phyloP scores from a whole-genome alignment of 495 filamentous ascomycete species.

The Echria macrotheca region DNA sequence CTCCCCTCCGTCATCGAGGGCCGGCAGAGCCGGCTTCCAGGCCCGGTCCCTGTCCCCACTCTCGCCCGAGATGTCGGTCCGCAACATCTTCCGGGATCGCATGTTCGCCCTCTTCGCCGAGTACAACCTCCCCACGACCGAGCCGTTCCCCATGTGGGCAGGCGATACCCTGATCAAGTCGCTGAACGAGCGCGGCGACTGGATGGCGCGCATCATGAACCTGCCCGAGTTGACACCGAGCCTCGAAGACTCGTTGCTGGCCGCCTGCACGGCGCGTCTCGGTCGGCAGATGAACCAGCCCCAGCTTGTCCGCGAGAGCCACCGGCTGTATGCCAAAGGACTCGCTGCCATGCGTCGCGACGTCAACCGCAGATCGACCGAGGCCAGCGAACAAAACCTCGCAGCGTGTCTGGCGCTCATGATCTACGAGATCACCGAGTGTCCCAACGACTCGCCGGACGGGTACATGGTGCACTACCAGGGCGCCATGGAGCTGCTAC shows the following conservation, averaged over 20 bases:
- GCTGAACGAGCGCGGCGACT: not conserved
- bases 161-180: not conserved
- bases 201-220: conserved; percentile 1
- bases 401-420: conserved; percentile 1
- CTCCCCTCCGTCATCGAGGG: not conserved
- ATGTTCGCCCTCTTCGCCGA: not conserved
- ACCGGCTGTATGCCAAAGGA: not conserved
- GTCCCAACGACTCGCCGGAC: not conserved
- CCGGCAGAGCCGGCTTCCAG: not conserved
- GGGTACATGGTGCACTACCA: conserved; percentile 4
- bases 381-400: not conserved
- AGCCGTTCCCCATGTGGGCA: too few species aligned
- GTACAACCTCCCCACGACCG: not conserved
- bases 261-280: conserved; percentile 3
- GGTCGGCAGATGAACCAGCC: not conserved
- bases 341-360: not conserved
- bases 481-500: conserved; percentile 1
- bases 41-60: not conserved
- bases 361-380: not conserved
- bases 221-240: not conserved
- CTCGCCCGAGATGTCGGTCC: not conserved
- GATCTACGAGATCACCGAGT: conserved; percentile 6
- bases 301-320: not conserved
- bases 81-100: conserved; percentile 1
- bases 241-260: conserved; percentile 1